phyloP scores from a whole-genome alignment of 306 rosid genomes.

The Betula pendula region DNA sequence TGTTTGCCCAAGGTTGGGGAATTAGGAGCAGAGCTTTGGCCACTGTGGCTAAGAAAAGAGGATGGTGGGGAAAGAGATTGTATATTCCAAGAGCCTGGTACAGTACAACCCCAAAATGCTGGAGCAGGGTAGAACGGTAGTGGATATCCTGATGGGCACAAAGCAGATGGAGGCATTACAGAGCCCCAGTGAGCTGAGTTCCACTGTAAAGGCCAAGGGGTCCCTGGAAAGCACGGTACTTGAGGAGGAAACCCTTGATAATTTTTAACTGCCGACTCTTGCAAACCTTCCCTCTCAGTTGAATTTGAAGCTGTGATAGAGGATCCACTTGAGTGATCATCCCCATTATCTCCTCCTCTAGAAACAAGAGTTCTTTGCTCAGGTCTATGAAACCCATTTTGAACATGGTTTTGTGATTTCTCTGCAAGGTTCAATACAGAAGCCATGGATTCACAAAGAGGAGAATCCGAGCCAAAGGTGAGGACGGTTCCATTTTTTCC shows the following conservation, averaged over 20 bases:
- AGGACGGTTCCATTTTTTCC: constrained; percentile 52
- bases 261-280: constrained; percentile 40
- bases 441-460: constrained; percentile 61
- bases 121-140: constrained; percentile 53
- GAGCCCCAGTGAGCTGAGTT: constrained; percentile 54
- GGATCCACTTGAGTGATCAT: constrained; percentile 52
- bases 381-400: constrained; percentile 43
- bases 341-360: constrained; percentile 36
- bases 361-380: constrained; percentile 36
- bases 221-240: constrained; percentile 45
- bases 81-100: constrained; percentile 55
- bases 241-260: constrained; percentile 52
- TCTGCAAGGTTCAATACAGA: constrained; percentile 60
- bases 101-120: constrained; percentile 61
- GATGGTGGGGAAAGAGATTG: constrained; percentile 45
- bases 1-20: constrained; percentile 63
- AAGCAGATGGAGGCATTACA: constrained; percentile 49
- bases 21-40: constrained; percentile 37
- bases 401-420: constrained; percentile 30
- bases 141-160: constrained; percentile 56
- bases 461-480: constrained; percentile 62
- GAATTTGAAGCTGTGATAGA: constrained; percentile 56
- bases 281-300: constrained; percentile 39
- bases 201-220: constrained; percentile 61
- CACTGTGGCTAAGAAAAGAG: constrained; percentile 33